Base-by-base conservation (phyloP, 2,329 filamentous ascomycete species). In the Pseudocercospora fijiensis region DNA sequence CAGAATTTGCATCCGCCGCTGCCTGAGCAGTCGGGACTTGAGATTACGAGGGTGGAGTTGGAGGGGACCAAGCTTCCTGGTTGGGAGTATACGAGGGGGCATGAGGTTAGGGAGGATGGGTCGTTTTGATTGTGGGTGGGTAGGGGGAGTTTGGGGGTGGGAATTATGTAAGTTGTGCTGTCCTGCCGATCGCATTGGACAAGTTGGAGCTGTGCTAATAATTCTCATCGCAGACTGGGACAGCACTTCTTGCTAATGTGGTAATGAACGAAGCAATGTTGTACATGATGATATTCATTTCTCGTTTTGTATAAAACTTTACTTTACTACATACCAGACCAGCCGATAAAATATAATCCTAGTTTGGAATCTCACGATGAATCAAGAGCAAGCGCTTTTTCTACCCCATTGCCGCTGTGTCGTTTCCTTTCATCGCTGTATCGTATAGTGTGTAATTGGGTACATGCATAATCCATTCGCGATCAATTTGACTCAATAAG, bases 401-500 rank as follows among this genome's bases (percentile, higher is more conserved):
- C 13, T 3, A n/a, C 11, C 11, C 10, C 22, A n/a, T 53, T 24
- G 26, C 49, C 49, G 26, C 49, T 27, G 26, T 53, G 28, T 53
- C 49, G 24, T 53, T n/a, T 53, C 49, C 10, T 53, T n/a, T 53
- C 49, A 53, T 53, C 49, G 2, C 49, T 53, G 49, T 53, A 26
- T 53, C 49, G 49, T 53, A 53, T 30, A 26, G 26, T 53, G 26
- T 53, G 16, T 13, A 30, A 26, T 24, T 13, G 24, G 45, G 20
- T 49, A 49, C 24, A 49, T 49, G 45, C 43, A 47, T 30, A 10
- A 9, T 30, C 28, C 28, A 9, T 30, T 30, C 8, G 28, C 33
- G 8, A 13, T 33, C 11, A 33, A n/a, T n/a, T 16, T 5, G 30
- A 33, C 10, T 47, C 61, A 65, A 37, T 66, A 65, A 4, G 63